Evolutionary conservation across 2,329 filamentous ascomycete species (phyloP).

Genomic region (Venturia carpophila): DNA sequence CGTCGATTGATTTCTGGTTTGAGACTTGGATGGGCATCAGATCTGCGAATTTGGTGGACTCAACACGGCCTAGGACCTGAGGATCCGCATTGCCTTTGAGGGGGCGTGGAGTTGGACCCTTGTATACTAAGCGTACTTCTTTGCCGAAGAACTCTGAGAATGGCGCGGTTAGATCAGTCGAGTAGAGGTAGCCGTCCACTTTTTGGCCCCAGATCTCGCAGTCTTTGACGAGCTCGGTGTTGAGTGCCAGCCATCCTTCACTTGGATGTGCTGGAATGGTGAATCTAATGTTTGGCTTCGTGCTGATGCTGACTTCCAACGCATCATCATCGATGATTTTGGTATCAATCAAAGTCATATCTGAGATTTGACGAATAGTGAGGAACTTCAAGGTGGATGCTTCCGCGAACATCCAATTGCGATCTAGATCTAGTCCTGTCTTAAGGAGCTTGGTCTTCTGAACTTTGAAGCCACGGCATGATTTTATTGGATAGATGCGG

Average conservation of each 20-base stretch:
- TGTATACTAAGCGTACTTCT: conserved; percentile 52
- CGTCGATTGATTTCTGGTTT: conserved; percentile 47
- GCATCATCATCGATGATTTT: conserved; percentile 32
- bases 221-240: conserved; percentile 40
- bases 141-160: conserved; percentile 51
- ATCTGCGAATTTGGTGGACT: conserved; percentile 52
- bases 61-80: conserved; percentile 45
- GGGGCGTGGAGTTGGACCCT: conserved; percentile 50
- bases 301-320: conserved; percentile 43
- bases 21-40: conserved; percentile 50
- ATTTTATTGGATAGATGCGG: conserved; percentile 58
- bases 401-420: conserved; percentile 60
- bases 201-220: conserved; percentile 53
- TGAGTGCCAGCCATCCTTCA: conserved; percentile 44
- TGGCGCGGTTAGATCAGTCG: conserved; percentile 41
- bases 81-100: conserved; percentile 50
- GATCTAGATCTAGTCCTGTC: conserved; percentile 53
- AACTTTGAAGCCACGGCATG: conserved; percentile 54
- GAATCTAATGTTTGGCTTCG: conserved; percentile 34
- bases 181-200: conserved; percentile 52
- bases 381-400: conserved; percentile 48
- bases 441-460: conserved; percentile 44
- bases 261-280: conserved; percentile 49
- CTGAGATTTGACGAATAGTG: conserved; percentile 53
- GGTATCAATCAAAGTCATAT: conserved; percentile 57